Conservation (phyloP, 306 rosid species). For the Castanea mollissima region DNA sequence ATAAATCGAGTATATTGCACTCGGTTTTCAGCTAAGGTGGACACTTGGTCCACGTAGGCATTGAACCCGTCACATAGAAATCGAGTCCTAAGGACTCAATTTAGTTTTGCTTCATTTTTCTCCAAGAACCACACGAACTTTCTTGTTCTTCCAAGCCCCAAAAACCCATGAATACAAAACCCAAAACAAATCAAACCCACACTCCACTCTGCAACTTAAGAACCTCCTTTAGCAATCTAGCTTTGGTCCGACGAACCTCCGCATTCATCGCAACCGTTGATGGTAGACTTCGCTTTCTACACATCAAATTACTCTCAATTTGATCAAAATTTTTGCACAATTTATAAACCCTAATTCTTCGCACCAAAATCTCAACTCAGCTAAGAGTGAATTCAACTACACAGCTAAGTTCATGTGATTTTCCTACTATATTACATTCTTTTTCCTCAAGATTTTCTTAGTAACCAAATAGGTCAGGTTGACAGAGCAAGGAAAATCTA, state of each 20-base stretch:
- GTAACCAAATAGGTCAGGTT: not conserved
- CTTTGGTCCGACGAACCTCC: constrained; percentile 91
- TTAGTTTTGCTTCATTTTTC: too few relatives aligned
- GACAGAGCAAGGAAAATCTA: constrained; percentile 2
- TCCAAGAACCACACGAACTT: too few relatives aligned
- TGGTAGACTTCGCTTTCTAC: constrained; percentile 89
- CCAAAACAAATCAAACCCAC: too few relatives aligned
- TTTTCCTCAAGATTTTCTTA: not conserved
- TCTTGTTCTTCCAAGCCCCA: too few relatives aligned
- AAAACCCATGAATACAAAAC: too few relatives aligned
- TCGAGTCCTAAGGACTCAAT: too few relatives aligned
- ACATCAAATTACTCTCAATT: constrained; percentile 23
- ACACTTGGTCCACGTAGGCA: too few relatives aligned
- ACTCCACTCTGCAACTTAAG: constrained; percentile 45
- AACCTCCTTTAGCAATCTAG: constrained; percentile 82
- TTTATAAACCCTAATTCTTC: not conserved
- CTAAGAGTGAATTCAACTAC: constrained; percentile 1
- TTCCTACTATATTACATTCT: not conserved
- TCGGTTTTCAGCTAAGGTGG: too few relatives aligned
- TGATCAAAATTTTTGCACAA: not conserved
- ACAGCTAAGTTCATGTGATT: not conserved
- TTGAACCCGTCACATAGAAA: too few relatives aligned
- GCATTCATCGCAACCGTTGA: constrained; percentile 54
- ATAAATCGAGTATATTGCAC: too few relatives aligned
- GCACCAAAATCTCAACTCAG: not conserved